Conservation (phyloP, 176 grass and related monocot genomes). For the Oryza glaberrima region DNA sequence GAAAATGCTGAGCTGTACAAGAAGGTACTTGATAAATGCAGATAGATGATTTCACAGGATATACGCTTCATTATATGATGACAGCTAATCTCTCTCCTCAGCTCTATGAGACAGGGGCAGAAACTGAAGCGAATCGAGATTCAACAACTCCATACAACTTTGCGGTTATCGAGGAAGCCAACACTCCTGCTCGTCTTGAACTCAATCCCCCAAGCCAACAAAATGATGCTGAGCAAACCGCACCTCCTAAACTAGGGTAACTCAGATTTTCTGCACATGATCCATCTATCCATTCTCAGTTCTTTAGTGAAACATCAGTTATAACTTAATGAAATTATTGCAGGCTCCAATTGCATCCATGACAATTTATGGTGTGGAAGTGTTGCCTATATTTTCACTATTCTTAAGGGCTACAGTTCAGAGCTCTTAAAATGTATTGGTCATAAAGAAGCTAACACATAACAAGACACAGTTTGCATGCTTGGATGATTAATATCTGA, state of each 20-base stretch:
- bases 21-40: constrained; percentile 54
- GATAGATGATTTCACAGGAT: constrained; percentile 13
- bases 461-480: constrained; percentile 24
- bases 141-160: constrained; percentile 61
- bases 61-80: background rate
- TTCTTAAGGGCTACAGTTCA: constrained; percentile 4
- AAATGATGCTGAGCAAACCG: constrained; percentile 31
- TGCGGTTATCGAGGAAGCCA: constrained; percentile 46
- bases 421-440: constrained; percentile 32
- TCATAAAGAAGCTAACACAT: constrained; percentile 18
- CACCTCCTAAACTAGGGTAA: constrained; percentile 80
- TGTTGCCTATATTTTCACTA: constrained; percentile 12
- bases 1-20: constrained; percentile 77
- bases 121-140: constrained; percentile 46
- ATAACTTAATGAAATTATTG: constrained; percentile 34
- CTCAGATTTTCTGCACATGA: constrained; percentile 6
- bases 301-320: constrained; percentile 2
- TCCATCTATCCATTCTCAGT: constrained; percentile 17
- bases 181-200: constrained; percentile 56
- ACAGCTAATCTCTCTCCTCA: constrained; percentile 30
- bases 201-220: constrained; percentile 58
- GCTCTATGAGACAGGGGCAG: constrained; percentile 54
- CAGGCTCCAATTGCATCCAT: constrained; percentile 58
- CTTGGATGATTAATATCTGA: background rate
- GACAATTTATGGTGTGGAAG: constrained; percentile 11